phyloP scores from a whole-genome alignment of 2,329 filamentous ascomycete genomes.

The Claviceps paspali region DNA sequence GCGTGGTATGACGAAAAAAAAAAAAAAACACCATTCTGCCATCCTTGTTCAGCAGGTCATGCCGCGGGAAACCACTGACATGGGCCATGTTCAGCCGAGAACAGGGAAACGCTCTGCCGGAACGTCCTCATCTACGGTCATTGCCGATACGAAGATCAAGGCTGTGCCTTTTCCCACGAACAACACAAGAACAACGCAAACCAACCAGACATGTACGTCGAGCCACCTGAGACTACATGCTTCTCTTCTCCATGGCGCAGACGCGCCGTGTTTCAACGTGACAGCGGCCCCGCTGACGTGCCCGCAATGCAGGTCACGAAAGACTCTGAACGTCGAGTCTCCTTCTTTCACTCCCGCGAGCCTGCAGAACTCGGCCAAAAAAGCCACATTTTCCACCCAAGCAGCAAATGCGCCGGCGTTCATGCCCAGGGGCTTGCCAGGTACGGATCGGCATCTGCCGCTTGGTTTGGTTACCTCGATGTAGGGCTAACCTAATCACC shows the following conservation, averaged over 20 bases:
- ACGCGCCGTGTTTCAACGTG: neutral
- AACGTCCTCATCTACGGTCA: slow-evolving; percentile 90
- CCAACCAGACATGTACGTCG: slow-evolving; percentile 35
- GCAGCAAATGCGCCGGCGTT: slow-evolving; percentile 80
- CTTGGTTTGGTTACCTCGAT: neutral
- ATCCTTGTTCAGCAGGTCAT: neutral
- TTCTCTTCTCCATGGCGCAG: neutral
- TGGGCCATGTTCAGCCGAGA: slow-evolving; percentile 33
- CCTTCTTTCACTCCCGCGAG: slow-evolving; percentile 75
- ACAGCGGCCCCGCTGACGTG: slow-evolving; percentile 1
- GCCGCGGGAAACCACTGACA: slow-evolving; percentile 3
- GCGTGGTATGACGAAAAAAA: slow-evolving; percentile 34
- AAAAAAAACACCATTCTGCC: too few species aligned
- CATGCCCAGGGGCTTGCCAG: slow-evolving; percentile 49
- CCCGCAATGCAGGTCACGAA: slow-evolving; percentile 38
- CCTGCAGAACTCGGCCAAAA: slow-evolving; percentile 36
- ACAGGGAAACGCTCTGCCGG: slow-evolving; percentile 80
- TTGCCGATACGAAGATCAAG: slow-evolving; percentile 82
- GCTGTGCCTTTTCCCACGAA: slow-evolving; percentile 84
- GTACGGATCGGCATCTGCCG: slow-evolving; percentile 14
- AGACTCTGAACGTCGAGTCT: slow-evolving; percentile 85
- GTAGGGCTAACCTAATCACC: neutral
- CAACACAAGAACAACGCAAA: slow-evolving; percentile 38
- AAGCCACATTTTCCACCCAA: slow-evolving; percentile 71
- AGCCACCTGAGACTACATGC: neutral